phyloP scores from a whole-genome alignment of 805 yeast species.

The Pachysolen tannophilus region DNA sequence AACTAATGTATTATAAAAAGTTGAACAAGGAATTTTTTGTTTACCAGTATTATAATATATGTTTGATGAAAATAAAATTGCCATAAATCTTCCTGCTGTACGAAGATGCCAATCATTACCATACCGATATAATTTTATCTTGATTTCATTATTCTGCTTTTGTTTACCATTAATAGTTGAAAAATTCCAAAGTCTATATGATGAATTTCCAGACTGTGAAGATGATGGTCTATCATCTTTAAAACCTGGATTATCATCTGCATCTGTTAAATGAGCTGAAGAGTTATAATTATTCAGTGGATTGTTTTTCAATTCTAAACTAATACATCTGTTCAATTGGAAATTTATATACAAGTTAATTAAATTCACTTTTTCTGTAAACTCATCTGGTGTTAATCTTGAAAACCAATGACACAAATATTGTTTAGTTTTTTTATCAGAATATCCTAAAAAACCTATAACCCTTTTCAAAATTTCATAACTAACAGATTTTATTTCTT shows the following conservation, averaged over 20 bases:
- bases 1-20: slow-evolving; percentile 71
- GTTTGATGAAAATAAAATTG: slow-evolving; percentile 50
- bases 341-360: slow-evolving; percentile 74
- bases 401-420: slow-evolving; percentile 49
- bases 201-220: background rate
- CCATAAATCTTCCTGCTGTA: slow-evolving; percentile 54
- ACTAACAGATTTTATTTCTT: slow-evolving; percentile 48
- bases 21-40: slow-evolving; percentile 27
- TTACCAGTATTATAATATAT: slow-evolving; percentile 18
- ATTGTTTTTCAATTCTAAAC: slow-evolving; percentile 13
- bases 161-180: slow-evolving; percentile 8
- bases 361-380: slow-evolving; percentile 51
- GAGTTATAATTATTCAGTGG: no score
- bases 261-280: background rate
- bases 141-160: slow-evolving; percentile 18
- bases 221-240: background rate
- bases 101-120: slow-evolving; percentile 77
- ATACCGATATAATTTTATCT: slow-evolving; percentile 50
- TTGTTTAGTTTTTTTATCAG: slow-evolving; percentile 29
- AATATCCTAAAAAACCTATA: slow-evolving; percentile 58
- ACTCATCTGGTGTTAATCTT: slow-evolving; percentile 31
- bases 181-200: background rate
- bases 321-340: slow-evolving; percentile 51
- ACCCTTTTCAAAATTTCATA: slow-evolving; percentile 64
- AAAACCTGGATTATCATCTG: background rate